Base-by-base conservation (phyloP, 495 filamentous ascomycete genomes). In the Penicillium paradoxum region DNA sequence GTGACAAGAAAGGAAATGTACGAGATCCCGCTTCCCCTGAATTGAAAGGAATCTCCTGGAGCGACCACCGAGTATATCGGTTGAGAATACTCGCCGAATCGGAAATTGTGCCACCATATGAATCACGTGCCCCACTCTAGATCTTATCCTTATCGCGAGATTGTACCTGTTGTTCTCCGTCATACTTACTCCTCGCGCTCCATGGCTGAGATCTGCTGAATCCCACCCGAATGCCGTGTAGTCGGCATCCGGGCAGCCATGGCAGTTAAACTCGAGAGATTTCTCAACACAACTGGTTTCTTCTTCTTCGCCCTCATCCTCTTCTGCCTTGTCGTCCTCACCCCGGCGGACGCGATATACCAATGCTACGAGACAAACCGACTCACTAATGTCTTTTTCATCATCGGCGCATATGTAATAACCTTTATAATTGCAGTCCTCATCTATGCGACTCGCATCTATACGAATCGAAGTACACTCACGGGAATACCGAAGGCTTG, bases 361-460 rank as follows among this genome's bases (percentile, higher is more conserved):
- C 89, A 96, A 71, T 85, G 87, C 58, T 80, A 84, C 53, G 59
- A 70, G 36, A 79, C 76, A 27, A 59, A 70, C 36, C 82, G 87
- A 49, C 72, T 87, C 56, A 86, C 84, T 70, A 90, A 95, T 68
- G 81, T 95, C 58, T 89, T 96, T 72, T 81, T 93, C 66, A 81
- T 96, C 66, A 84, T 81, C 15, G 85, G 89, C 40, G 79, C 79
- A 58, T 92, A 95, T 63, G 63, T 95, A 41, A 72, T 91, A 21
- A 91, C 90, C 38, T 79, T 87, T 33, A 38, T 88, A 19, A 62
- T 92, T 45, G 78, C 87, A 22, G 64, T 82, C 33, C 81, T 96
- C 37, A 82, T 97, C 55, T 97, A 97, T 56, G 80, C 85, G 29
- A 82, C 83, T 22, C 78, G 95, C n/a, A 80, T 97, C n/a, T 97